Evolutionary conservation across 768 basidiomycete genomes (phyloP).

Genomic region (Pleurotus tuber-regium): DNA sequence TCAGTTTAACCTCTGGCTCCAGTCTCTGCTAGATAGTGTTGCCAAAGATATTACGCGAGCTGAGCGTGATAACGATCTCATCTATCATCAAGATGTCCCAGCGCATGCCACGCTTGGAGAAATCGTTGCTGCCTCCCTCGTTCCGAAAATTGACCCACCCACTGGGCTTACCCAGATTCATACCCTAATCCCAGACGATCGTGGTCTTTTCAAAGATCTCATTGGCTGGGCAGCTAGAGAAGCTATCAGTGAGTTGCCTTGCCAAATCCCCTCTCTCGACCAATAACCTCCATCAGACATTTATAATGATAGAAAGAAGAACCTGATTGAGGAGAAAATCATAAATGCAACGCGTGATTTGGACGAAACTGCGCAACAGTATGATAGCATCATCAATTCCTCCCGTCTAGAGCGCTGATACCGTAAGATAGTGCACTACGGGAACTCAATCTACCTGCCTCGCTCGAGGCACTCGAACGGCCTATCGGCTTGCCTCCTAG

Average conservation of each 20-base stretch:
- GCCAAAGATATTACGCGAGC: conserved; percentile 68
- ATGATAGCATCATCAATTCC: conserved; percentile 17
- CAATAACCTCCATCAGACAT: conserved; percentile 51
- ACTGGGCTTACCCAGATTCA: conserved; percentile 57
- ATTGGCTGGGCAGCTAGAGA: conserved; percentile 85
- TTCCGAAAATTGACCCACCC: conserved; percentile 52
- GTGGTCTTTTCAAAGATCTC: conserved; percentile 69
- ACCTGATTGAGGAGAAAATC: conserved; percentile 68
- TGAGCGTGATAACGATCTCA: conserved; percentile 89
- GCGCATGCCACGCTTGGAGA: conserved; percentile 62
- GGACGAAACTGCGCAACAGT: conserved; percentile 63
- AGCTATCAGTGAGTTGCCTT: conserved; percentile 68
- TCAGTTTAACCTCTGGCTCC: conserved; percentile 6
- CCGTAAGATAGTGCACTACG: conserved; percentile 53
- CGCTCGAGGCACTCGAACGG: conserved; percentile 84
- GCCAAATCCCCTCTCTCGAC: background rate
- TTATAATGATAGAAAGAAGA: conserved; percentile 79
- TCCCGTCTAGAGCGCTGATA: background rate
- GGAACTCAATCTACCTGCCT: conserved; percentile 75
- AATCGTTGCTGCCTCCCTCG: conserved; percentile 66
- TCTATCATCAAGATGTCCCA: conserved; percentile 90
- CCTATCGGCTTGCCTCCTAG: conserved; percentile 89
- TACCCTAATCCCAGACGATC: conserved; percentile 48
- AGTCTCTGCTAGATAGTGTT: conserved; percentile 78
- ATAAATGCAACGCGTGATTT: conserved; percentile 57